Conservation (phyloP, 2,329 filamentous ascomycete genomes). For the Sclerotinia spermophila region DNA sequence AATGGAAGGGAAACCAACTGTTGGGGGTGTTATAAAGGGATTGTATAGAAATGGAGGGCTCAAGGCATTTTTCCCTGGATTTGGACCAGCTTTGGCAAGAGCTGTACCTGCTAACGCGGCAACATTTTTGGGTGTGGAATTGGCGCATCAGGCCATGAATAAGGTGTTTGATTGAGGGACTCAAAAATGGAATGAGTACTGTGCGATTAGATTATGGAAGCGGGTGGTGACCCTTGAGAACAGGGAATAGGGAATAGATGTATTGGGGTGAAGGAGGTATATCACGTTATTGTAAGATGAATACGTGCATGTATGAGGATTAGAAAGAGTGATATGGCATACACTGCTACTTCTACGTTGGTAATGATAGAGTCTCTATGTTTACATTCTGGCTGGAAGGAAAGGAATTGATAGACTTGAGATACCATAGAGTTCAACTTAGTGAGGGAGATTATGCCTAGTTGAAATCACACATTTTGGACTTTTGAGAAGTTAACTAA, state of each 20-base stretch:
- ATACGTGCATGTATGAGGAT: neutral
- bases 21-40: constrained; percentile 73
- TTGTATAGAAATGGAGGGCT: constrained; percentile 80
- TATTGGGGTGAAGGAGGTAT: neutral
- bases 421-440: neutral
- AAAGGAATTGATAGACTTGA: constrained; percentile 3
- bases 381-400: neutral
- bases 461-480: neutral
- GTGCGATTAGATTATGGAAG: neutral
- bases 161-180: constrained; percentile 59
- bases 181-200: neutral
- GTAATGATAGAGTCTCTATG: neutral
- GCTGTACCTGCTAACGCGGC: constrained; percentile 96
- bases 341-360: neutral
- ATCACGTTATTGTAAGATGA: neutral
- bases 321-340: neutral
- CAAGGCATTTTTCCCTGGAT: constrained; percentile 95
- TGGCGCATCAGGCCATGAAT: constrained; percentile 79
- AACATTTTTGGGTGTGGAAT: constrained; percentile 83
- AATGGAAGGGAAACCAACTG: constrained; percentile 76
- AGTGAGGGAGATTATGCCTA: neutral
- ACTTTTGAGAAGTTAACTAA: neutral
- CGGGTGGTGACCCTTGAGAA: neutral
- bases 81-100: constrained; percentile 86
- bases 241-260: neutral